Conservation (phyloP, 2,329 filamentous ascomycete genomes). For the Sclerotinia glacialis region DNA sequence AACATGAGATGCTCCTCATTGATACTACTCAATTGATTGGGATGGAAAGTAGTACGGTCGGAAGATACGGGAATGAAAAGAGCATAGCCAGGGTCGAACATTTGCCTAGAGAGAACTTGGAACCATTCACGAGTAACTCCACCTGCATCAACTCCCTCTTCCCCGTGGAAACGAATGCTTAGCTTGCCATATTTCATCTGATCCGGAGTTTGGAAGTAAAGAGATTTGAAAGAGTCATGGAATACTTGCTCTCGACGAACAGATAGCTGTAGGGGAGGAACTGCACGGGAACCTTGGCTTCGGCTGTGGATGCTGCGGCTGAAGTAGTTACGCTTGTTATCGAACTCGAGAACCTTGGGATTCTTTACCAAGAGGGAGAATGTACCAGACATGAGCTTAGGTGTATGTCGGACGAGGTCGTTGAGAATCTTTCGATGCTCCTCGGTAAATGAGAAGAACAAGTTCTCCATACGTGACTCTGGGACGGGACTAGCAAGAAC, state of each 20-base stretch:
- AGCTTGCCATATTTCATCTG: constrained; percentile 99
- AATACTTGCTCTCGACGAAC: constrained; percentile 95
- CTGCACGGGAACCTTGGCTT: constrained; percentile 64
- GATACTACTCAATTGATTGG: constrained; percentile 88
- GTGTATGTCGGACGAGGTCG: constrained; percentile 93
- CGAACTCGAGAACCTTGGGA: constrained; percentile 96
- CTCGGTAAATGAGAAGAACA: constrained; percentile 98
- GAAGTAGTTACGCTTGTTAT: constrained; percentile 99
- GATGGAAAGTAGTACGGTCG: constrained; percentile 97
- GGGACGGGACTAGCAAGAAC: constrained; percentile 72
- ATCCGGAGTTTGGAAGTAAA: constrained; percentile 93
- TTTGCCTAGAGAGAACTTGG: constrained; percentile 92
- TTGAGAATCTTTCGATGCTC: constrained; percentile 97
- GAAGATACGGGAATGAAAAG: constrained; percentile 95
- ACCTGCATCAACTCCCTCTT: constrained; percentile 96
- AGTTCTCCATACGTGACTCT: constrained; percentile 76
- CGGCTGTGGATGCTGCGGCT: constrained; percentile 85
- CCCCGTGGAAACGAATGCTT: constrained; percentile 93
- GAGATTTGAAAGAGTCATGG: constrained; percentile 95
- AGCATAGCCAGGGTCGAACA: constrained; percentile 98
- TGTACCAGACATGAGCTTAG: constrained; percentile 97
- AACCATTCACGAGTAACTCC: constrained; percentile 99
- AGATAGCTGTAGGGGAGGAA: constrained; percentile 74
- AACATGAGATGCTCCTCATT: constrained; percentile 95
- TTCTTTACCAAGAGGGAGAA: constrained; percentile 97